Evolutionary conservation across 139 green algal species (phyloP).

Genomic region (Volvox reticuliferus): DNA sequence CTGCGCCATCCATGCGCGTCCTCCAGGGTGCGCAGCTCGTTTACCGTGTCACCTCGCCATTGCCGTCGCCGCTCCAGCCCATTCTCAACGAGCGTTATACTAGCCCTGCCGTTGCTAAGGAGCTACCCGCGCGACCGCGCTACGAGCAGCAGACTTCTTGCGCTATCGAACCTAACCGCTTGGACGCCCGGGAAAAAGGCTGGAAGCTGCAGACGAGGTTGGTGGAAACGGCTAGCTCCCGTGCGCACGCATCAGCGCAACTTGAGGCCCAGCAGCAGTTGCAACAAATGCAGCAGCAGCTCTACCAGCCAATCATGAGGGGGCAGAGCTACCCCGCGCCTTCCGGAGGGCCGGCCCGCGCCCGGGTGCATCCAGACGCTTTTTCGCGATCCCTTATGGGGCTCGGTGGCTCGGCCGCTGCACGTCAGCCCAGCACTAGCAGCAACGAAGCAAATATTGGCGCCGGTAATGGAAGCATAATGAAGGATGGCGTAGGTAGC

Average conservation of each 20-base stretch:
- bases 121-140: not conserved
- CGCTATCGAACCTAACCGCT: not conserved
- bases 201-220: not conserved
- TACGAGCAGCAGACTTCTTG: conserved; percentile 20
- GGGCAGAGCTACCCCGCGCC: conserved; percentile 20
- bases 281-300: not conserved
- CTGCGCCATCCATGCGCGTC: not conserved
- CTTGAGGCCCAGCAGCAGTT: conserved; percentile 6
- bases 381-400: conserved; percentile 34
- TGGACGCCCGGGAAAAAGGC: conserved; percentile 18
- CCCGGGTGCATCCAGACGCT: not conserved
- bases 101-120: not conserved
- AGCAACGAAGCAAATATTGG: not conserved
- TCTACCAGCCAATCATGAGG: conserved; percentile 22
- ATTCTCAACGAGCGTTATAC: conserved; percentile 17
- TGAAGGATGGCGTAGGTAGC: not conserved
- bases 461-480: not conserved
- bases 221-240: conserved; percentile 22
- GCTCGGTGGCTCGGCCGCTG: not conserved
- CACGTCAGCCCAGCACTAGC: conserved; percentile 1
- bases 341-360: not conserved
- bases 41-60: not conserved
- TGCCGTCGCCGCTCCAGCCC: conserved; percentile 16
- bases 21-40: not conserved
- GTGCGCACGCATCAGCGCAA: not conserved